These are phyloP conservation scores for Capronia epimyces DNA, from an alignment of 2,329 filamentous ascomycete species.

Conservation along the genomic window DNA sequence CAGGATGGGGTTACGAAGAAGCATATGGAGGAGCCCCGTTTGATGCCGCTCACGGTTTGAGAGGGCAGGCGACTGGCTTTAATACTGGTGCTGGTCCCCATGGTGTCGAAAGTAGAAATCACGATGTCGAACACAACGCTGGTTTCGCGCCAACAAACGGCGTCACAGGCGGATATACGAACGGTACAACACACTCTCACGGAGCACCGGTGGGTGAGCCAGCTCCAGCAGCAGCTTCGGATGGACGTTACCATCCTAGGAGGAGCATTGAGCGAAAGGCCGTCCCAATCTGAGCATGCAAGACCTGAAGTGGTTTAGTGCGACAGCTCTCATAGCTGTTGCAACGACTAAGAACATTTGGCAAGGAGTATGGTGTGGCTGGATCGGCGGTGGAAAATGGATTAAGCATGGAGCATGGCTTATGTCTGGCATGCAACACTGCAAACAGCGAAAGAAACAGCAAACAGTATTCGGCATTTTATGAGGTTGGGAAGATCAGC, in stretches of 20 bases:
- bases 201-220: constrained; percentile 1
- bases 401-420: too few relatives aligned
- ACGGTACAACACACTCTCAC: background rate
- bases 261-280: constrained; percentile 20
- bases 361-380: too few relatives aligned
- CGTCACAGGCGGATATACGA: background rate
- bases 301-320: too few relatives aligned
- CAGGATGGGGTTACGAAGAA: constrained; percentile 53
- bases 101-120: constrained; percentile 5
- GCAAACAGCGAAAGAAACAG: too few relatives aligned
- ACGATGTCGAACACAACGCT: constrained; percentile 21
- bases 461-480: too few relatives aligned
- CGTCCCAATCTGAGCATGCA: background rate
- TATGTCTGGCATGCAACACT: too few relatives aligned
- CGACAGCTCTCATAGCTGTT: too few relatives aligned
- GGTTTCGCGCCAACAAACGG: constrained; percentile 4
- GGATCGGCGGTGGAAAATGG: too few relatives aligned
- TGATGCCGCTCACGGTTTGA: constrained; percentile 34
- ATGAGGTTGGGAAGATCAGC: too few relatives aligned
- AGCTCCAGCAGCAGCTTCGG: background rate
- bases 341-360: too few relatives aligned
- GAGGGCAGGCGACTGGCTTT: constrained; percentile 23
- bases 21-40: constrained; percentile 41
- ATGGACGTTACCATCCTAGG: constrained; percentile 13
- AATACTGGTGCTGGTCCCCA: constrained; percentile 18